Evolutionary conservation across 2,329 filamentous ascomycete species (phyloP).

Genomic region (Huntiella decipiens): DNA sequence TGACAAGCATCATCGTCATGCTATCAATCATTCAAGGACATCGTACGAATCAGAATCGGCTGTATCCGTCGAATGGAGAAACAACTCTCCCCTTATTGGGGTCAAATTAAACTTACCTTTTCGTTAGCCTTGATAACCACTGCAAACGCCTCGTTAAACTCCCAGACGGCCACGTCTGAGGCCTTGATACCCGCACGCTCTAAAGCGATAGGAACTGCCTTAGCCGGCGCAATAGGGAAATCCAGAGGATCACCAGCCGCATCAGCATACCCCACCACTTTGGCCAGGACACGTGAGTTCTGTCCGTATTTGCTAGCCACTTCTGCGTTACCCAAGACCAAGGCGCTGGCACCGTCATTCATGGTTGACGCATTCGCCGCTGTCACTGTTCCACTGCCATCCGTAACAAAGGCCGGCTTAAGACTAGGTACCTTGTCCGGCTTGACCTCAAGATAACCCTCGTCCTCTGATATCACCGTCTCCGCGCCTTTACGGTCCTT

Average conservation of each 20-base stretch:
- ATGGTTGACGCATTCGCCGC: conserved; percentile 87
- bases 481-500: conserved; percentile 65
- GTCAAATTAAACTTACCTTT: conserved; percentile 34
- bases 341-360: conserved; percentile 82
- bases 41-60: too few species aligned
- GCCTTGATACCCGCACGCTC: conserved; percentile 77
- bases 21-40: too few species aligned
- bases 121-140: conserved; percentile 88
- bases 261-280: conserved; percentile 71
- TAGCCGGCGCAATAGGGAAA: conserved; percentile 81
- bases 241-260: conserved; percentile 81
- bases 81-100: too few species aligned
- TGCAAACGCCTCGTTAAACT: conserved; percentile 97
- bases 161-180: conserved; percentile 85
- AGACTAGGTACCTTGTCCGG: conserved; percentile 68
- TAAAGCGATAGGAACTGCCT: conserved; percentile 79
- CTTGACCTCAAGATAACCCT: conserved; percentile 76
- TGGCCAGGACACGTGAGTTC: conserved; percentile 65
- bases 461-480: conserved; percentile 59
- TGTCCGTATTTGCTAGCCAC: conserved; percentile 64
- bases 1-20: too few species aligned
- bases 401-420: conserved; percentile 77
- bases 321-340: conserved; percentile 67
- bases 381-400: conserved; percentile 76
- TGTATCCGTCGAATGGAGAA: too few species aligned